phyloP scores from a whole-genome alignment of 2,329 filamentous ascomycete genomes.

The Aureobasidium sp. region DNA sequence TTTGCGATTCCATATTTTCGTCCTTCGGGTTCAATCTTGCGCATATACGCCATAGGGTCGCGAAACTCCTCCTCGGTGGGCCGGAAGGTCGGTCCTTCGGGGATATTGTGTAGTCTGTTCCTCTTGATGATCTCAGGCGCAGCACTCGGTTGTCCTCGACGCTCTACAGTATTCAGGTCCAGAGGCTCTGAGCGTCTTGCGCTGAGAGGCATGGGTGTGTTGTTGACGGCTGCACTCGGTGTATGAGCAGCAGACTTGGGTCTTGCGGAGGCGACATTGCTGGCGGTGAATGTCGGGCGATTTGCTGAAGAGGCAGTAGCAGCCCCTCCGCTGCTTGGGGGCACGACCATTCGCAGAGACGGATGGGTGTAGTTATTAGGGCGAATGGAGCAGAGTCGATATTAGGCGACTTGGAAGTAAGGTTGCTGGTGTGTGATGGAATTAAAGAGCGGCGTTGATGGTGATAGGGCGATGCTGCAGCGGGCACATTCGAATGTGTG shows the following conservation, averaged over 20 bases:
- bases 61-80: constrained; percentile 92
- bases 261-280: constrained; percentile 1
- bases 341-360: constrained; percentile 24
- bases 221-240: constrained; percentile 24
- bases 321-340: constrained; percentile 23
- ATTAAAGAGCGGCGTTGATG: constrained; percentile 4
- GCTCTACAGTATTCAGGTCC: constrained; percentile 84
- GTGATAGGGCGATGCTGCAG: background rate
- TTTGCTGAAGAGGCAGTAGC: constrained; percentile 14
- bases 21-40: constrained; percentile 82
- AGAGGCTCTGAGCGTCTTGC: constrained; percentile 61
- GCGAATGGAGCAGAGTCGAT: background rate
- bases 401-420: background rate
- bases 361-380: background rate
- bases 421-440: background rate
- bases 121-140: constrained; percentile 69
- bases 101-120: constrained; percentile 72
- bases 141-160: constrained; percentile 73
- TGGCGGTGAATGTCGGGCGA: background rate
- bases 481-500: constrained; percentile 11
- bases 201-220: constrained; percentile 51
- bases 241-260: constrained; percentile 13
- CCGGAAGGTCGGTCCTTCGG: constrained; percentile 83
- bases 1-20: constrained; percentile 88
- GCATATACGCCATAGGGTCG: constrained; percentile 88